Evolutionary conservation across 306 rosid genomes (phyloP).

Genomic region (Arachis hypogaea): DNA sequence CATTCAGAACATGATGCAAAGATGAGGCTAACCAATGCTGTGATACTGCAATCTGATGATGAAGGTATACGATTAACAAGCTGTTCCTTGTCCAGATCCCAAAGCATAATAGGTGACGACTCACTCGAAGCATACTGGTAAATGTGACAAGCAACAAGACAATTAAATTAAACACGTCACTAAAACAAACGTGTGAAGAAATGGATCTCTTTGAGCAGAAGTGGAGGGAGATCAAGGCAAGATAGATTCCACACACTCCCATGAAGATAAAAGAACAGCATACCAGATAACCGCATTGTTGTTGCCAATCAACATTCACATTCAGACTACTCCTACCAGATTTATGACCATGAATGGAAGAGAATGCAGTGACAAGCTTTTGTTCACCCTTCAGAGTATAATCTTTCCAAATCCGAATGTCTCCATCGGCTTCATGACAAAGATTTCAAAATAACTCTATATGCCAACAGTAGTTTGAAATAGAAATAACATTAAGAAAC

Average conservation of each 20-base stretch:
- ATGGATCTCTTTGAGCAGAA: background rate
- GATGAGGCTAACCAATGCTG: conserved; percentile 76
- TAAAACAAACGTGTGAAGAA: conserved; percentile 18
- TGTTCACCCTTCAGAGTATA: conserved; percentile 74
- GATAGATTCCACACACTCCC: conserved; percentile 21
- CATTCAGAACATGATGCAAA: background rate
- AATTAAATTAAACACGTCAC: conserved; percentile 20
- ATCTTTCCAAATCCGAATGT: conserved; percentile 92
- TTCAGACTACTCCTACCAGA: conserved; percentile 81
- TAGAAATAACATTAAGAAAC: conserved; percentile 21
- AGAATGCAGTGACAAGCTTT: conserved; percentile 95
- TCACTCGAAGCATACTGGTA: conserved; percentile 91
- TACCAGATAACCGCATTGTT: conserved; percentile 96
- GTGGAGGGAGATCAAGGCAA: background rate
- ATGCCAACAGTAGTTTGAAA: conserved; percentile 1
- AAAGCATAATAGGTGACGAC: conserved; percentile 69
- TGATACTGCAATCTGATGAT: conserved; percentile 81
- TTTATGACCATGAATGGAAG: conserved; percentile 87
- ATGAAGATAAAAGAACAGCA: conserved; percentile 30
- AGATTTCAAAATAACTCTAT: conserved; percentile 26
- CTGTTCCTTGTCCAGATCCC: conserved; percentile 98
- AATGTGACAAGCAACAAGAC: conserved; percentile 35
- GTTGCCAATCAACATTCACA: conserved; percentile 99
- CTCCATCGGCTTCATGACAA: conserved; percentile 65
- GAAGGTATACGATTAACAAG: conserved; percentile 75